A percentile compares a stretch with the other conserved stretches of the same genome.
These are phyloP conservation scores for Leptographium lundbergii DNA, from an alignment of 2,329 filamentous ascomycete species.

Conservation along the genomic window DNA sequence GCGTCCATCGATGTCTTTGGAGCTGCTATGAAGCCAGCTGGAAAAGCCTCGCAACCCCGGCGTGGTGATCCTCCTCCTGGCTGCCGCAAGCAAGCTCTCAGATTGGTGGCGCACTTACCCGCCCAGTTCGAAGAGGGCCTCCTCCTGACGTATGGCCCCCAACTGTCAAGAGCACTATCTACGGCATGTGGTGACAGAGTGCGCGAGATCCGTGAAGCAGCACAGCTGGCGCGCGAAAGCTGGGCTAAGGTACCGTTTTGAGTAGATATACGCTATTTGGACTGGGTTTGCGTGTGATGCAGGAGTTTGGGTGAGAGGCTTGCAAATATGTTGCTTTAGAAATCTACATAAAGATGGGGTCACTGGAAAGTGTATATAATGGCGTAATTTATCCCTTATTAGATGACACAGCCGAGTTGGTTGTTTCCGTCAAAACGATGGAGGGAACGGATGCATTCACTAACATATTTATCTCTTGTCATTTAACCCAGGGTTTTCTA, in stretches of 20 bases:
- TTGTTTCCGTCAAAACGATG: not conserved
- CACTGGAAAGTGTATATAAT: not conserved
- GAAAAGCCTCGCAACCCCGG: not conserved
- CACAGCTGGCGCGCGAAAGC: slow-evolving; percentile 33
- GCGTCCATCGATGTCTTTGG: slow-evolving; percentile 27
- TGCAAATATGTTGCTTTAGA: not conserved
- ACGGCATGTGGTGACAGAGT: slow-evolving; percentile 40
- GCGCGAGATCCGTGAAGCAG: slow-evolving; percentile 37
- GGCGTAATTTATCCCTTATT: not conserved
- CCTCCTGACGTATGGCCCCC: slow-evolving; percentile 29
- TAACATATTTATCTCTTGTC: not conserved
- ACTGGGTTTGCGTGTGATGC: slow-evolving; percentile 2
- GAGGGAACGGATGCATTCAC: not conserved
- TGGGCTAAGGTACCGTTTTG: slow-evolving; percentile 28
- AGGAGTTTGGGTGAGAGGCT: not conserved
- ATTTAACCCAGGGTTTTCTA: not conserved
- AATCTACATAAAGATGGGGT: not conserved
- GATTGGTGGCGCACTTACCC: slow-evolving; percentile 35
- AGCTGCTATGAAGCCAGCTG: not conserved
- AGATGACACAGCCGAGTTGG: not conserved
- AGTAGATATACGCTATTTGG: slow-evolving; percentile 6
- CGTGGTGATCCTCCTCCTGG: slow-evolving; percentile 3
- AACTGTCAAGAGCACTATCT: slow-evolving; percentile 33
- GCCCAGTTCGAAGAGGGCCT: slow-evolving; percentile 33
- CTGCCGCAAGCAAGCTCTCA: slow-evolving; percentile 34